These are phyloP conservation scores for Podila epigama DNA, from an alignment of 192 early-diverging fungal species.

Conservation along the genomic window DNA sequence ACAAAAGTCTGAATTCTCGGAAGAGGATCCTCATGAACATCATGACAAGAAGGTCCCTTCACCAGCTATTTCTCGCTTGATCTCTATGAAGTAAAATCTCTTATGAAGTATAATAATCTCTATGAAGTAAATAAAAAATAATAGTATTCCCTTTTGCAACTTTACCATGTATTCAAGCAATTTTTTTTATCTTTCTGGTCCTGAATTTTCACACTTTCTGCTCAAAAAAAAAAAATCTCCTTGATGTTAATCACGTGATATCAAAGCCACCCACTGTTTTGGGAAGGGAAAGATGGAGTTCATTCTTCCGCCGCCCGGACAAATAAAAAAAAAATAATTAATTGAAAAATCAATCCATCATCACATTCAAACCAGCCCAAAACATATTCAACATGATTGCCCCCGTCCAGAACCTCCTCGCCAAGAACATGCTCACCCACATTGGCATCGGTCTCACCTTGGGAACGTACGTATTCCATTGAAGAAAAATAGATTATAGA, in stretches of 20 bases:
- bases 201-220: too few species aligned
- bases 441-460: constrained; percentile 21
- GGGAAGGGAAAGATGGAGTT: too few species aligned
- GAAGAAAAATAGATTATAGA: too few species aligned
- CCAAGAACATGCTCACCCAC: constrained; percentile 42
- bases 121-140: too few species aligned
- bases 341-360: background rate
- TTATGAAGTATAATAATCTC: background rate
- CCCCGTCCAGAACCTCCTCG: constrained; percentile 39
- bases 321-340: too few species aligned
- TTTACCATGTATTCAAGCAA: too few species aligned
- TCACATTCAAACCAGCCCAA: background rate
- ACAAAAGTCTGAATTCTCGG: background rate
- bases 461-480: constrained; percentile 26
- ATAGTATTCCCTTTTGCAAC: too few species aligned
- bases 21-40: background rate
- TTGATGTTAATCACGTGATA: too few species aligned
- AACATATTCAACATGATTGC: constrained; percentile 18
- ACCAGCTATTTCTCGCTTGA: constrained; percentile 21
- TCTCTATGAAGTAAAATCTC: constrained; percentile 18
- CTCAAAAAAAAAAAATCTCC: too few species aligned
- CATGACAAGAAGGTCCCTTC: constrained; percentile 8
- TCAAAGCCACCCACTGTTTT: too few species aligned
- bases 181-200: too few species aligned
- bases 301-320: too few species aligned